phyloP scores from a whole-genome alignment of 2,329 filamentous ascomycete genomes.

The Hirsutella minnesotensis region DNA sequence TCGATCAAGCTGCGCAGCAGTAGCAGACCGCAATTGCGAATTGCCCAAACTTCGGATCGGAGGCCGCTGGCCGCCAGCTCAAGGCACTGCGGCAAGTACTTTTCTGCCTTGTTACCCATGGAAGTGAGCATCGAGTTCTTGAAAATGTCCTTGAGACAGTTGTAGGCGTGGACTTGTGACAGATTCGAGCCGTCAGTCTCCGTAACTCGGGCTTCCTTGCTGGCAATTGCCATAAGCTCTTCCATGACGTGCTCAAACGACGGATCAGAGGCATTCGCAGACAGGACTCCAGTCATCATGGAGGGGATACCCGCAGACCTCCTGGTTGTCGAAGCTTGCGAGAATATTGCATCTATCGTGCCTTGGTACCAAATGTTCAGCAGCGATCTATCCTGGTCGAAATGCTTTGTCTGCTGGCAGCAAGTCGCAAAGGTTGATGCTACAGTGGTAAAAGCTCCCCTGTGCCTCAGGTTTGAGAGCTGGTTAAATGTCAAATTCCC shows the following conservation, averaged over 20 bases:
- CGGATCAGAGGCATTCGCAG: conserved; percentile 46
- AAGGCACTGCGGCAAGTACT: conserved; percentile 61
- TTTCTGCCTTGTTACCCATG: conserved; percentile 60
- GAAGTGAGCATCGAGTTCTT: conserved; percentile 67
- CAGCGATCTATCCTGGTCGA: conserved; percentile 28
- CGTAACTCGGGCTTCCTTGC: conserved; percentile 36
- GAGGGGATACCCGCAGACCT: conserved; percentile 87
- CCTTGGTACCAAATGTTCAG: conserved; percentile 62
- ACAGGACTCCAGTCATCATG: conserved; percentile 70
- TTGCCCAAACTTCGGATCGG: conserved; percentile 78
- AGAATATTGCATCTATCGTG: conserved; percentile 57
- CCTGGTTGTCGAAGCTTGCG: conserved; percentile 71
- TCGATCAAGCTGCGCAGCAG: conserved; percentile 80
- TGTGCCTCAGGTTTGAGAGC: conserved; percentile 70
- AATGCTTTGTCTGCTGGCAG: conserved; percentile 52
- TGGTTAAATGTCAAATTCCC: conserved; percentile 72
- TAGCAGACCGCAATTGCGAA: conserved; percentile 86
- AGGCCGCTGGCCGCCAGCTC: conserved; percentile 71
- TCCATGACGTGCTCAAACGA: conserved; percentile 55
- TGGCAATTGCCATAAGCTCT: conserved; percentile 48
- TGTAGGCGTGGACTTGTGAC: conserved; percentile 88
- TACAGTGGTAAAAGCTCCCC: conserved; percentile 88
- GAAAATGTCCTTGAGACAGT: conserved; percentile 86
- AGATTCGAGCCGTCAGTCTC: conserved; percentile 55
- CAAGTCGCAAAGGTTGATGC: conserved; percentile 76